A percentile compares a stretch with the other conserved stretches of the same genome.
phyloP scores from a whole-genome alignment of 352 stramenopile species.

The Pythium volutum region DNA sequence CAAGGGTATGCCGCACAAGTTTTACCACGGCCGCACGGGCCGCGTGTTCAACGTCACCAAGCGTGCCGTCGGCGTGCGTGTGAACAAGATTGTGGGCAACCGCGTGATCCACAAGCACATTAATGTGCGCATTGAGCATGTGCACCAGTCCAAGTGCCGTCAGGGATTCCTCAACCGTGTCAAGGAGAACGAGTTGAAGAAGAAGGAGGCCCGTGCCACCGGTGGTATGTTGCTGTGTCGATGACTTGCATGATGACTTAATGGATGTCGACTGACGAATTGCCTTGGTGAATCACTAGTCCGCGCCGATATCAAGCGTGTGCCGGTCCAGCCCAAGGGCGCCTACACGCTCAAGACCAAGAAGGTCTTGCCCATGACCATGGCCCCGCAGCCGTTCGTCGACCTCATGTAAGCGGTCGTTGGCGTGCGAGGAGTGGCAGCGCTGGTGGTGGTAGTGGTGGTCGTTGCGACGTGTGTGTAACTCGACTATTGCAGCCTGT shows the following conservation, averaged over 20 bases:
- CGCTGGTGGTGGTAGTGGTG: constrained; percentile 6
- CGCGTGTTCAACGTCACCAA: constrained; percentile 99
- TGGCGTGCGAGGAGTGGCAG: not conserved
- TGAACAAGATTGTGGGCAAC: constrained; percentile 99
- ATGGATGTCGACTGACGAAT: not conserved
- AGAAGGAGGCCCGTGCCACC: constrained; percentile 93
- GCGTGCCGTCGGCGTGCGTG: constrained; percentile 96
- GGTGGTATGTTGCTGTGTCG: constrained; percentile 43
- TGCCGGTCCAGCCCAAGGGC: constrained; percentile 92
- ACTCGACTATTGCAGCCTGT: constrained; percentile 4
- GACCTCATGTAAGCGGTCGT: constrained; percentile 94
- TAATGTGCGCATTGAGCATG: constrained; percentile 99
- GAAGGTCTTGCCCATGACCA: constrained; percentile 91
- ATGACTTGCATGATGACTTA: constrained; percentile 3
- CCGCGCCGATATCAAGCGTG: constrained; percentile 94
- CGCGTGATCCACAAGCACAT: constrained; percentile 99
- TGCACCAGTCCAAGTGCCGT: constrained; percentile 98
- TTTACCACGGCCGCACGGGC: constrained; percentile 99
- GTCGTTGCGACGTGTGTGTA: constrained; percentile 5
- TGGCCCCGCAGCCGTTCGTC: constrained; percentile 97
- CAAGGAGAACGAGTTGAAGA: constrained; percentile 98
- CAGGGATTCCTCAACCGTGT: constrained; percentile 97
- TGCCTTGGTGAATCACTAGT: constrained; percentile 29
- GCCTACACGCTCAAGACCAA: constrained; percentile 94
- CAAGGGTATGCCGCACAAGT: constrained; percentile 99